Base-by-base conservation (phyloP, 2,329 filamentous ascomycete species). In the Dactylellina drechsleri region DNA sequence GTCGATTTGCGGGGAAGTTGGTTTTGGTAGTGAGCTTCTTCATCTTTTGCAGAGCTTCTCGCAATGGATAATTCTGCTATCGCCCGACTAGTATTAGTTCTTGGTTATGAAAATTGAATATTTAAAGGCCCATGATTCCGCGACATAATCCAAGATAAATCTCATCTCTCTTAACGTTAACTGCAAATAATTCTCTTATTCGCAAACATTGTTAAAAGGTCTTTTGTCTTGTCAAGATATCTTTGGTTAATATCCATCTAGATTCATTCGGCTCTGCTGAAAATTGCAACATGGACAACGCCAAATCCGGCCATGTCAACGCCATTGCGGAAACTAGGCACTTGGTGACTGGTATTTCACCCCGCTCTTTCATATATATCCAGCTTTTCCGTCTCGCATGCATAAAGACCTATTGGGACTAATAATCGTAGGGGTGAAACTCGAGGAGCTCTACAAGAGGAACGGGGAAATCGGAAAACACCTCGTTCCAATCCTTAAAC, bases 241-340 rank as follows among this genome's bases (percentile, higher is more conserved):
- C 5, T 36, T 36, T 36, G 31, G 10, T 10, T 36, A 2, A 10
- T 36, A 7, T 36, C 31, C 10, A 1, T 10, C 31, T 36, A 28
- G 1, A 36, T 7, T 23, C 49, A 52, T n/a, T 18, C 13, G 43
- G 15, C 10, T 12, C 41, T 31, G n/a, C 16, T 5, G 1, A 52
- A 52, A 52, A 52, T 18, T 52, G 18, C 62, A 68, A 75, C 62
- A 75, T 75, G 71, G 71, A 75, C 53, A 68, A 65, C 64, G 13
- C 71, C 41, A 75, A 65, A 18, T 8, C 58, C 6, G 28, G 31
- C 36, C 62, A 64, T 16, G 64, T 75, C 31, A 75, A 75, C 36
- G 71, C 71, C 10, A 75, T 75, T 18, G 59, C 64, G 18, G 71
- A 75, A 10, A 65, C 71, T 45, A 64, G 71, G 26, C 64, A 56